Base-by-base conservation (phyloP, 2,329 filamentous ascomycete genomes). In the Stagonosporopsis tanaceti region DNA sequence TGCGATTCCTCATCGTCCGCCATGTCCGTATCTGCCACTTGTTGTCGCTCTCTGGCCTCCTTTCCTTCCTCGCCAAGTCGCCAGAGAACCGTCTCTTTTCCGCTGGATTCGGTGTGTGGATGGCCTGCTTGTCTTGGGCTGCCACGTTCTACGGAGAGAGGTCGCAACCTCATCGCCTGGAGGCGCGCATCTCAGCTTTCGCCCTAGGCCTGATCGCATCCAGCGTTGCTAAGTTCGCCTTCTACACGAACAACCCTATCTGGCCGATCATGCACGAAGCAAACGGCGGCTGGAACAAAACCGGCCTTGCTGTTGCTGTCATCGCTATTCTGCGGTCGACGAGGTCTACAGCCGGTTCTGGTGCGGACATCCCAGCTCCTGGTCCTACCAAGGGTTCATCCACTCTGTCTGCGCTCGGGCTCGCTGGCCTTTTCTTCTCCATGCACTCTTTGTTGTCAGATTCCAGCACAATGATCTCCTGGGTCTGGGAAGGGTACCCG, bases 381-480 rank as follows among this genome's bases (percentile, higher is more conserved):
- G 81, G 82, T n/a, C 82, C 81, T 58, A 84, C 86, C 55, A 87
- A 82, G 57, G 88, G 90, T 1, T 93, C 91, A 15, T 84, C 88
- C 0, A 64, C 89, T 6, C 81, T 96, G 40, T 87, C 92, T 28
- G 90, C 88, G 9, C 78, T 95, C 46, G 92, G 95, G 57, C 77
- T 98, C 53, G 93, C 87, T 24, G 94, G 93, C 28, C 77, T 97
- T 7, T 84, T 97, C 71, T 99, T 99, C 70, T 91, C 86, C 5
- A 83, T 98, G 71, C 95, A 98, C 74, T 97, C 93, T 1, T 82
- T 99, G 9, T 84, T 99, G 11, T 97, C 95, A 0, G 95, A 99
- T 74, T 96, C 93, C 0, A 98, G 95, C 80, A 99, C 95, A 51
- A 98, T 99, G 93, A 97, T 98, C 56, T 84, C 93, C 15, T 99